Base-by-base conservation (phyloP, 176 grass and related monocot species). In the Pharus latifolius region DNA sequence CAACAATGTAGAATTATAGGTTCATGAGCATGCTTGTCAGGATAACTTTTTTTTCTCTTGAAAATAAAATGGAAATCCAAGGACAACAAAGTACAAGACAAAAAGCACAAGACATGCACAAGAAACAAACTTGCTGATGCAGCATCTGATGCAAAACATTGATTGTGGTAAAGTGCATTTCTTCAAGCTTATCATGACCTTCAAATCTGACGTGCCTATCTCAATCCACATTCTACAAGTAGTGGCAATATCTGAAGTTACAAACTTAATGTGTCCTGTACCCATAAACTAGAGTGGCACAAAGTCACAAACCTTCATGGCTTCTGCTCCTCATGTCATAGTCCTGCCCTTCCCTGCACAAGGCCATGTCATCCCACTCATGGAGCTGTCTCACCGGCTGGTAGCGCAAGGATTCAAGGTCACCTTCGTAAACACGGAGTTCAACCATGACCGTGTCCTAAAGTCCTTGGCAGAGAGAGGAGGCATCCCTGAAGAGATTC, bases 311-410 rank as follows among this genome's bases (percentile, higher is more conserved):
- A 7, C 14, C 48, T 28, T 40, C 60, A 84, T 84, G 84, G 65
- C 64, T 17, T 14, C 72, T 10, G 14, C 14, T 60, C 0, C 42
- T 64, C 90, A 73, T 92, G 69, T 80, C n/a, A 34, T 92, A 62
- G 73, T 85, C 15, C 41, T 88, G 17, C 90, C 82, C 10, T 80
- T 85, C 26, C 85, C 78, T 48, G 85, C 70, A 46, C 85, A 88
- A 76, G 82, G 82, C 40, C 90, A 85, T 85, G 82, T 85, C 66
- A 79, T 92, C 59, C 85, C 85, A 3, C 67, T 92, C 70, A 88
- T 92, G 78, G 85, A 85, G 57, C 76, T 83, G 18, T 83, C 85
- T 23, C 78, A 73, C 10, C 56, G 48, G 69, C 80, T 92, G 28
- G 54, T 69, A 10, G 59, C 60, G 3, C 79, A 77, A 20, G 90